These are phyloP conservation scores for Metarhizium brunneum DNA, from an alignment of 2,329 filamentous ascomycete genomes.

Conservation along the genomic window DNA sequence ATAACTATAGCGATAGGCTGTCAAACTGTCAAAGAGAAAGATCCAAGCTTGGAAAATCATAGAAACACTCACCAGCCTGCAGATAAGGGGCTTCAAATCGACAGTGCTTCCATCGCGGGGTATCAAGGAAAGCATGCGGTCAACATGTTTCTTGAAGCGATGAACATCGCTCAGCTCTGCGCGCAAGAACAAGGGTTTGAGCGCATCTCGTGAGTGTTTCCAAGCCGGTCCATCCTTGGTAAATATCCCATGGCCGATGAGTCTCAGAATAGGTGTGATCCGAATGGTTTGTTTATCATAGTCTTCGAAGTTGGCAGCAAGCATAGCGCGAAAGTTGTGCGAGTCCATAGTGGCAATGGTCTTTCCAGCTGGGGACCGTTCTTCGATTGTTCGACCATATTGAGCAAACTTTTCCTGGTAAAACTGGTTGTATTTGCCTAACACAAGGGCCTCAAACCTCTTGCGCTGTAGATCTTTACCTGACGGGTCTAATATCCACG, in stretches of 20 bases:
- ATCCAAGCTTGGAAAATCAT: background rate
- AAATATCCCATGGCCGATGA: conserved; percentile 4
- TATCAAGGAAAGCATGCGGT: conserved; percentile 3
- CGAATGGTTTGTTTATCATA: conserved; percentile 3
- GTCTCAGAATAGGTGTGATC: background rate
- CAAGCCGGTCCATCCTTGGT: conserved; percentile 4
- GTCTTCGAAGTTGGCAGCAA: conserved; percentile 3
- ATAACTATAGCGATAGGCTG: background rate
- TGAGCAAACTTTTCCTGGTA: conserved; percentile 3
- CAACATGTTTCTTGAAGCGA: conserved; percentile 6
- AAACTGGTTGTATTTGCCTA: conserved; percentile 2
- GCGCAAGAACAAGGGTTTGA: conserved; percentile 3
- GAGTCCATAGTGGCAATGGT: conserved; percentile 1
- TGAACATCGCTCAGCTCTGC: conserved; percentile 5
- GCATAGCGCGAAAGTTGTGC: conserved; percentile 6
- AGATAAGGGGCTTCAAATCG: conserved; percentile 2
- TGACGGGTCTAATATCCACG: conserved; percentile 6
- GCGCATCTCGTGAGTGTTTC: conserved; percentile 4
- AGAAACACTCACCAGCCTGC: conserved; percentile 3
- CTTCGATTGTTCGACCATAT: conserved; percentile 3
- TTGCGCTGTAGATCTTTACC: conserved; percentile 1
- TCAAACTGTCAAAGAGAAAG: background rate
- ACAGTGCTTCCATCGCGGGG: conserved; percentile 3
- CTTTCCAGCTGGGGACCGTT: conserved; percentile 1
- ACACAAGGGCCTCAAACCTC: background rate